Conservation (phyloP, 331 rosid genomes). For the Pyrus hybrid region DNA sequence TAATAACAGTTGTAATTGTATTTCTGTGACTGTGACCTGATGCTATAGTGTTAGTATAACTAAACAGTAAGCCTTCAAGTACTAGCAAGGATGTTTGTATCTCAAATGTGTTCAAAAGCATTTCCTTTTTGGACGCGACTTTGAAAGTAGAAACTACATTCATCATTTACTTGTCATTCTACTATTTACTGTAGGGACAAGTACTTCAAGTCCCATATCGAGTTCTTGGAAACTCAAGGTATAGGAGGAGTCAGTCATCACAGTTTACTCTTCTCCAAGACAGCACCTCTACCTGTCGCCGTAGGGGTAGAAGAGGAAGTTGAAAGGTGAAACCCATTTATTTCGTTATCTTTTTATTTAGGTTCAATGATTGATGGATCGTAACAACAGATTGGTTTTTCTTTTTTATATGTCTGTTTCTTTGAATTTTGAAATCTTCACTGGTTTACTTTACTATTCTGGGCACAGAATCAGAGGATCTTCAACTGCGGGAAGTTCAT, state of each 20-base stretch:
- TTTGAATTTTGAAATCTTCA: neutral
- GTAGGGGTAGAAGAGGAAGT: slow-evolving; percentile 45
- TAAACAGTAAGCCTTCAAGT: neutral
- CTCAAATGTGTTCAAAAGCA: neutral
- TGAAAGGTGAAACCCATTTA: slow-evolving; percentile 35
- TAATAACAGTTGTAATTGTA: neutral
- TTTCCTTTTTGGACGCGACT: neutral
- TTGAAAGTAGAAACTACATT: neutral
- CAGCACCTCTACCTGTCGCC: slow-evolving; percentile 46
- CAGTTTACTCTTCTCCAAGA: slow-evolving; percentile 78
- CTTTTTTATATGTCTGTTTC: neutral
- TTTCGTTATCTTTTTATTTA: neutral
- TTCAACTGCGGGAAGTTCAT: slow-evolving; percentile 27
- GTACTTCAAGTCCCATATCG: slow-evolving; percentile 46
- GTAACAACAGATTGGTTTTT: neutral
- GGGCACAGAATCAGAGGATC: slow-evolving; percentile 32
- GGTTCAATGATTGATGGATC: neutral
- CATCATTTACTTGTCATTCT: neutral
- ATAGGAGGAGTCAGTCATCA: slow-evolving; percentile 95
- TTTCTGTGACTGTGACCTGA: neutral
- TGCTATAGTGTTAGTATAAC: neutral
- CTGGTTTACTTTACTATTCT: slow-evolving; percentile 7
- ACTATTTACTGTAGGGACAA: slow-evolving; percentile 42
- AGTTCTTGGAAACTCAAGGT: slow-evolving; percentile 62
- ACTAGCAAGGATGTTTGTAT: neutral